phyloP scores from a whole-genome alignment of 129 eudicot species.

The Tagetes erecta region DNA sequence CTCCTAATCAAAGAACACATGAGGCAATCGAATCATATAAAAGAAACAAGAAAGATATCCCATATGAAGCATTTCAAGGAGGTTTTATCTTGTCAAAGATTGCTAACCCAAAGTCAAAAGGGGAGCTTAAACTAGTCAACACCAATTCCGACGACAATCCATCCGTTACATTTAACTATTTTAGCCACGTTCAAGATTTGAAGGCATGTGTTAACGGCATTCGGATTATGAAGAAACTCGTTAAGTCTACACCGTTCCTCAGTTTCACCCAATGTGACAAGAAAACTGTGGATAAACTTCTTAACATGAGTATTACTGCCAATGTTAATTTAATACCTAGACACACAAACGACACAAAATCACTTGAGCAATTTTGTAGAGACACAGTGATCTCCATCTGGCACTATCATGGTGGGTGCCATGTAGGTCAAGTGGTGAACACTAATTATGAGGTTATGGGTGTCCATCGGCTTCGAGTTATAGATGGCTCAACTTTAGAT shows the following conservation, averaged over 20 bases:
- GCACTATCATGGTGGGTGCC: slow-evolving; percentile 47
- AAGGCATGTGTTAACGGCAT: slow-evolving; percentile 69
- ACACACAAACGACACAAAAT: slow-evolving; percentile 63
- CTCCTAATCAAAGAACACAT: slow-evolving; percentile 71
- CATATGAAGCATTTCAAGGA: slow-evolving; percentile 70
- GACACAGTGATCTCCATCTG: slow-evolving; percentile 41
- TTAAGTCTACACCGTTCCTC: slow-evolving; percentile 55
- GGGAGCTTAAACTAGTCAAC: slow-evolving; percentile 59
- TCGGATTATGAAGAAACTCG: slow-evolving; percentile 58
- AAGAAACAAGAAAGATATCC: slow-evolving; percentile 54
- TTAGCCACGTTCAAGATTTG: slow-evolving; percentile 61
- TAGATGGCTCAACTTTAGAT: slow-evolving; percentile 36
- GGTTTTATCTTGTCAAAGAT: slow-evolving; percentile 86
- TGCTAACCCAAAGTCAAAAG: slow-evolving; percentile 68
- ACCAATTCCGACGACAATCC: slow-evolving; percentile 80
- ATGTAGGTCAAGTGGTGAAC: slow-evolving; percentile 38
- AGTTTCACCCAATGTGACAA: slow-evolving; percentile 44
- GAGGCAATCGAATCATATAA: slow-evolving; percentile 58
- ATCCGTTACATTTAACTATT: slow-evolving; percentile 78
- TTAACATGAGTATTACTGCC: slow-evolving; percentile 76
- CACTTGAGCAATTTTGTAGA: slow-evolving; percentile 35
- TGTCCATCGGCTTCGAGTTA: slow-evolving; percentile 39
- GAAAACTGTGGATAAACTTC: slow-evolving; percentile 44
- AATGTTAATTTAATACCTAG: slow-evolving; percentile 74
- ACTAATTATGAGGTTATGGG: slow-evolving; percentile 30